Evolutionary conservation across 2,329 filamentous ascomycete genomes (phyloP), one percentile per base, ranked within the genome.

Genomic region (Blastomyces gilchristii): DNA sequence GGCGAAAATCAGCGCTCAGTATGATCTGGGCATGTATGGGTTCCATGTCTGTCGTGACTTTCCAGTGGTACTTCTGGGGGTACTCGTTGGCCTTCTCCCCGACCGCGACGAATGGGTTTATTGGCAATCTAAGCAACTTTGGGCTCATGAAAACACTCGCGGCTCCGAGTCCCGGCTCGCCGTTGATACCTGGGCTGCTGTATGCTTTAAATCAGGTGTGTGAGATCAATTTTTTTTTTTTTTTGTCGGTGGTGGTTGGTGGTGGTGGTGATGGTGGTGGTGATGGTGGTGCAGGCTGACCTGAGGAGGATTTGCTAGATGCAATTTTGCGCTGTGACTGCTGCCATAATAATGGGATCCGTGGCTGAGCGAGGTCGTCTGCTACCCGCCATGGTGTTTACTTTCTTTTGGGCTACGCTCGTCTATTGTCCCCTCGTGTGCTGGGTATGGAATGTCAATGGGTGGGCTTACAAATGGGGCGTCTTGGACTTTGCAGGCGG

Each of bases 61-160:
- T 99, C 81, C 94, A 99, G 80, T 99, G 94, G 94, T 97, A 97
- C 73, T 97, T 99, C 77, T 97, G 94, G 93, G 94, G 94, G 47
- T 99, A 96, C 77, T 96, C 93, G 16, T 82, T 99, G 65, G 92
- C 93, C 61, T 97, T 97, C 78, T 94, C 89, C 72, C 82, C 84
- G 53, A 86, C 85, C 16, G 89, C 87, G 4, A 91, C 85, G 68
- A 97, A 90, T 78, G 88, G 90, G 61, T 97, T 89, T 79, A 97
- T 99, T 72, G 94, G 94, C 62, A 86, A 97, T 75, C 79, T 99
- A 63, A 83, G 87, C 69, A 89, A 95, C 76, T 96, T 97, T 70
- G 94, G 91, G 65, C 82, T 99, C 70, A 87, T 85, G 81, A 90
- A 91, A 72, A 90, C 91, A 1, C 82, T 96, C 70, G 94, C 84